phyloP scores from a whole-genome alignment of 2,329 filamentous ascomycete species.

The Aspergillus proliferans region DNA sequence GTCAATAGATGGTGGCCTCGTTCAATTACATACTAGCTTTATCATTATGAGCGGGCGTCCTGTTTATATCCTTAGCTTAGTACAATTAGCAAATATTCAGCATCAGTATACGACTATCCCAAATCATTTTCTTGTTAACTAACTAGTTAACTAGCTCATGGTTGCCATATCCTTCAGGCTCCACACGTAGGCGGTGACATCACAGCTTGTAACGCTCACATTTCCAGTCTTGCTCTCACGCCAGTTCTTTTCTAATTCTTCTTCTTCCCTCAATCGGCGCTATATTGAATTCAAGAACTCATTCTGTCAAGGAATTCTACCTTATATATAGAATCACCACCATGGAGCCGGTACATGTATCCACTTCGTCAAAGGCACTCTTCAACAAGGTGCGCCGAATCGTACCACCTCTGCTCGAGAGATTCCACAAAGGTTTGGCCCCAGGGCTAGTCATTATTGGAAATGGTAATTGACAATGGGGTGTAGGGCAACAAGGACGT shows the following conservation, averaged over 20 bases:
- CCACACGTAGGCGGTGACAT: slow-evolving; percentile 31
- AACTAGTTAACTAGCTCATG: background rate
- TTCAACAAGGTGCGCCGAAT: slow-evolving; percentile 78
- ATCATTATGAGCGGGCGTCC: slow-evolving; percentile 11
- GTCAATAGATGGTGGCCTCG: background rate
- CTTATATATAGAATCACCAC: slow-evolving; percentile 1
- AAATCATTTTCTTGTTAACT: too few species aligned
- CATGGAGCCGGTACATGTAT: slow-evolving; percentile 45
- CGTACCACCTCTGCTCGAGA: slow-evolving; percentile 89
- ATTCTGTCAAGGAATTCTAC: background rate
- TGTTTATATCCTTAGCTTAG: slow-evolving; percentile 1
- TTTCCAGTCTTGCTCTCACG: slow-evolving; percentile 2
- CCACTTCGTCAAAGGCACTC: slow-evolving; percentile 65
- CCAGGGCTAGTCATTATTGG: background rate
- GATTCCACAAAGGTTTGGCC: slow-evolving; percentile 82
- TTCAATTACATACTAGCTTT: background rate
- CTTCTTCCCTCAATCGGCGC: background rate
- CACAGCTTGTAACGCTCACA: slow-evolving; percentile 13
- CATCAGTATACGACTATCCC: background rate
- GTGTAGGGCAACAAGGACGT: slow-evolving; percentile 76
- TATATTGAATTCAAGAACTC: background rate
- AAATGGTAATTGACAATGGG: slow-evolving; percentile 2
- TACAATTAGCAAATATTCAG: background rate
- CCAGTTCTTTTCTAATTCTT: background rate
- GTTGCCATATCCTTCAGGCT: slow-evolving; percentile 8